Evolutionary conservation across 345 rosid genomes (phyloP), one percentile per base, ranked within the genome.

Genomic region (Acer campestre): DNA sequence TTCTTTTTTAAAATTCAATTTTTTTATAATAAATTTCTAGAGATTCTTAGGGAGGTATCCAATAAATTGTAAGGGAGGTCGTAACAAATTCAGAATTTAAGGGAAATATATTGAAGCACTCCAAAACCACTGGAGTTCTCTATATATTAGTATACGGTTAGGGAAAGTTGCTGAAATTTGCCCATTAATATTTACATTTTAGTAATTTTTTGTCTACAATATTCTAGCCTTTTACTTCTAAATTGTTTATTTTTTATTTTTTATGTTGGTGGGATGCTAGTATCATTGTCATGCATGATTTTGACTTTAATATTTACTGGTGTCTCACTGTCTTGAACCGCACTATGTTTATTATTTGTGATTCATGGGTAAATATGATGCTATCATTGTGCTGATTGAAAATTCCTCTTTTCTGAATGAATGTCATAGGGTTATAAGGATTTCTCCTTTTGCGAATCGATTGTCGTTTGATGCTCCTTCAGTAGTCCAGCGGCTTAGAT

Each of bases 401-500:
- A 55, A 55, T 58, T 56, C 44, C 13, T 46, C 29, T 20, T 4
- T 80, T 80, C 75, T 77, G 65, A 35, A 62, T 83, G 16, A 74
- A 75, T 81, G 79, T 69, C 58, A 51, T 95, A 97, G 99, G 95
- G 78, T 97, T 49, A 89, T 97, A 84, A 85, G 98, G 90, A 97
- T 97, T 83, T 94, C 98, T 74, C 99, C 99, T 46, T 97, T 97
- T 82, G 99, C 99, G 69, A 94, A 97, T 86, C 90, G 99, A 77
- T 89, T 97, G 77, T 97, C 99, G 55, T 90, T 92, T 89, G 97
- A 94, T 84, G 96, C 94, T 78, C 99, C 99, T 67, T 89, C 96
- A 70, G 78, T 89, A 46, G 99, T 97, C 69, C 99, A 97, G 82
- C 84, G 91, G 80, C 94, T 94, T 75, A 87, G 99, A 84, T 97